These are phyloP conservation scores for Colletotrichum sojae DNA, from an alignment of 2,329 filamentous ascomycete genomes.

Conservation along the genomic window DNA sequence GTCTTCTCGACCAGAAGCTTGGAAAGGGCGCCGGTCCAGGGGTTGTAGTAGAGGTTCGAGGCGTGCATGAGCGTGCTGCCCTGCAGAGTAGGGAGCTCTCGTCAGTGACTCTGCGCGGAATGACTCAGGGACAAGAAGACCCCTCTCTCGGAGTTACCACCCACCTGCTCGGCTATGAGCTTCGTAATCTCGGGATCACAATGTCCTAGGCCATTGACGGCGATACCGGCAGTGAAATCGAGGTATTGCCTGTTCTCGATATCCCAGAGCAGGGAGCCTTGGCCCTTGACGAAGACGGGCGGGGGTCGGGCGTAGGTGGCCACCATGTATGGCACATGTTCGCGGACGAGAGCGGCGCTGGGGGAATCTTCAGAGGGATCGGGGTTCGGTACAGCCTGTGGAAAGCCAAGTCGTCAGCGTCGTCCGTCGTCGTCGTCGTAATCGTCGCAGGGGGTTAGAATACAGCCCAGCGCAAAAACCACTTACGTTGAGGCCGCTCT, in stretches of 20 bases:
- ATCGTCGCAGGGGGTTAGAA: too few relatives aligned
- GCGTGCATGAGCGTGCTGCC: constrained; percentile 87
- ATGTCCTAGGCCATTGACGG: constrained; percentile 93
- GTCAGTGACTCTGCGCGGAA: constrained; percentile 24
- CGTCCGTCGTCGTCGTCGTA: too few relatives aligned
- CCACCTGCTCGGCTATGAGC: constrained; percentile 83
- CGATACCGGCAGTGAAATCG: constrained; percentile 96
- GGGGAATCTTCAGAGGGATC: constrained; percentile 82
- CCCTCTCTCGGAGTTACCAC: constrained; percentile 41
- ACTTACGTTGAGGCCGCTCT: constrained; percentile 53
- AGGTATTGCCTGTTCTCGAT: constrained; percentile 90
- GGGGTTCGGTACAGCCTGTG: constrained; percentile 67
- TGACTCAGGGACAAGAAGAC: constrained; percentile 12
- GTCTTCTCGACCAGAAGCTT: constrained; percentile 89
- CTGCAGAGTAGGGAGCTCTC: constrained; percentile 50
- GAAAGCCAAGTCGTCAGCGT: too few relatives aligned
- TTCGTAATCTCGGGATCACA: constrained; percentile 84
- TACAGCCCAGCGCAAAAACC: background rate
- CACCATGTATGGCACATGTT: constrained; percentile 91
- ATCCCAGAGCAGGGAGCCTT: constrained; percentile 92
- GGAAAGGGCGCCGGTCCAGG: constrained; percentile 92
- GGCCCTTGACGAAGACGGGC: constrained; percentile 89
- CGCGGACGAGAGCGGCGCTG: constrained; percentile 80
- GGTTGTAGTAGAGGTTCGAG: constrained; percentile 97
- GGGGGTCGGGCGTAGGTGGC: constrained; percentile 93